These are phyloP conservation scores for Aspergillus fijiensis DNA, from an alignment of 2,329 filamentous ascomycete genomes.

Conservation along the genomic window DNA sequence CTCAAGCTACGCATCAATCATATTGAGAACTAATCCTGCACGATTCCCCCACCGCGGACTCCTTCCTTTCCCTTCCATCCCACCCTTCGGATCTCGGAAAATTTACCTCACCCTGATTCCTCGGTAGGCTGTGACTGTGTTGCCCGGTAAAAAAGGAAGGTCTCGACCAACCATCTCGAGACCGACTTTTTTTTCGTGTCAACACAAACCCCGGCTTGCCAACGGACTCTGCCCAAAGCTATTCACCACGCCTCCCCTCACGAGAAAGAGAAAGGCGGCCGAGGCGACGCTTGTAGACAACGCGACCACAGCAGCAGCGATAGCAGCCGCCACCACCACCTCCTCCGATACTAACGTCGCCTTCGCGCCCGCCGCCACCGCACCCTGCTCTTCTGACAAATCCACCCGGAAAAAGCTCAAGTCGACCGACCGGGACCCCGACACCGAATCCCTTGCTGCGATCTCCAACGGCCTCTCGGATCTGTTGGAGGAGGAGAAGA, in stretches of 20 bases:
- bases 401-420: constrained; percentile 22
- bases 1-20: neutral
- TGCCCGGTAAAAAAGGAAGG: constrained; percentile 22
- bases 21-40: neutral
- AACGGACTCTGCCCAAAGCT: constrained; percentile 3
- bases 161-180: constrained; percentile 23
- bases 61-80: constrained; percentile 1
- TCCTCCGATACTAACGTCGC: constrained; percentile 30
- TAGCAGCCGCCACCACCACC: constrained; percentile 28
- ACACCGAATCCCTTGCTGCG: constrained; percentile 12
- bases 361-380: constrained; percentile 27
- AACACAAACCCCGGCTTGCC: constrained; percentile 23
- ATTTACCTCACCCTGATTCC: constrained; percentile 5
- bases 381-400: constrained; percentile 20
- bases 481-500: constrained; percentile 21
- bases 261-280: constrained; percentile 55
- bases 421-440: constrained; percentile 12
- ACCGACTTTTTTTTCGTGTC: constrained; percentile 23
- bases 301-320: constrained; percentile 27
- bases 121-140: constrained; percentile 28
- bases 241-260: constrained; percentile 55
- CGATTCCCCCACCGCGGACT: neutral
- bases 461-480: constrained; percentile 14
- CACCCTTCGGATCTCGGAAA: neutral
- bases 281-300: constrained; percentile 43